Base-by-base conservation (phyloP, 2,329 filamentous ascomycete genomes). In the Penicillium sp. region DNA sequence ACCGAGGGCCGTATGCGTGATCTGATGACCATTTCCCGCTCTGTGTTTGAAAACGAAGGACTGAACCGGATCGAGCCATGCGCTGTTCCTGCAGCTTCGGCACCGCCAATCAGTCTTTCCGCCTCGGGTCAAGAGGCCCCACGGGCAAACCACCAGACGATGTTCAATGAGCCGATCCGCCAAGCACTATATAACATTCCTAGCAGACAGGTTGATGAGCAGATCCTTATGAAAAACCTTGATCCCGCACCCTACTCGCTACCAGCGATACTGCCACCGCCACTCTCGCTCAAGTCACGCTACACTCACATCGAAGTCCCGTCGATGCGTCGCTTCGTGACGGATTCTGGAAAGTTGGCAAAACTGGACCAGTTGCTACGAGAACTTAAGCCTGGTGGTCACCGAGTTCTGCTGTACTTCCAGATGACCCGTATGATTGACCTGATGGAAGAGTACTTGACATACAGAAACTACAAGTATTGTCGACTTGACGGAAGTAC, bases 391-490 rank as follows among this genome's bases (percentile, higher is more conserved):
- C 89, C 91, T 60, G 90, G 90, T 61, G 90, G 90, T 35, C 95
- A 99, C 68, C 92, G 95, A 70, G 95, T 99, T 22, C 82, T 99
- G 53, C 81, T 99, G 21, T 99, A 99, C 82, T 99, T 99, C 90
- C 95, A 99, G 81, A 99, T 99, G 95, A 99, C 95, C 4, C 90
- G 91, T 71, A 99, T 99, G 95, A 98, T 99, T 71, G 93, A 99
- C 74, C 81, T 99, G 59, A 98, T 98, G 90, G 95, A 99, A 75
- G 95, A 99, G 77, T 99, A 98, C 68, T 82, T 99, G 57, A 98
- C 95, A 0, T 98, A 98, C 79, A 91, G 95, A 73, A 97, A 98
- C 78, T 98, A 96, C 87, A 97, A 96, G 76, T 99, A 97, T 78
- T 96, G 93, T 69, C 90, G 95, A 58, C 84, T 99, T 45, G 95